Conservation (phyloP, 2,329 filamentous ascomycete species). For the Magnaporthiopsis incrustans region DNA sequence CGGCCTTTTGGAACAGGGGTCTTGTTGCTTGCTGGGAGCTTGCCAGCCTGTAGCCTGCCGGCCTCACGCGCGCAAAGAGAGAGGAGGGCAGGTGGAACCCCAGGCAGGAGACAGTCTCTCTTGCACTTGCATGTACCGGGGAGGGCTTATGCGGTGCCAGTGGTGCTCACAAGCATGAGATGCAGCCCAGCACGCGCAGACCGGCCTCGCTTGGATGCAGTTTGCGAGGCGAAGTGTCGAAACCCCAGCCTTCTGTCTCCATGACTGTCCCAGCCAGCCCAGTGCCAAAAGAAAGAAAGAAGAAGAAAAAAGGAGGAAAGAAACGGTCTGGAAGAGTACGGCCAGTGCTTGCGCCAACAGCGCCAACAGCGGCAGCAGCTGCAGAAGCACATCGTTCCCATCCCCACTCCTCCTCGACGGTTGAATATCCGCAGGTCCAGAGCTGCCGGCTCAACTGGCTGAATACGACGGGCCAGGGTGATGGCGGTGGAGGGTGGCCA, state of each 20-base stretch:
- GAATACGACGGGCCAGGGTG: neutral
- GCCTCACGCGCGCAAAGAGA: too few species aligned
- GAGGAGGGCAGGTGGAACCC: neutral
- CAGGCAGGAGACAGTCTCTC: neutral
- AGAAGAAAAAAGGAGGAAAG: neutral
- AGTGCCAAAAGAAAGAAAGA: neutral
- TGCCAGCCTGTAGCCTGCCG: neutral
- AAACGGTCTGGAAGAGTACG: neutral
- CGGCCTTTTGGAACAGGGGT: neutral
- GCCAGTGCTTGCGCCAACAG: neutral
- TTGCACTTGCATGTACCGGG: neutral
- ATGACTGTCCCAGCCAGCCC: neutral
- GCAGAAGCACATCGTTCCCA: neutral
- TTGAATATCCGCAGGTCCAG: neutral
- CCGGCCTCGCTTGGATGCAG: neutral
- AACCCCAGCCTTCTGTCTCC: neutral
- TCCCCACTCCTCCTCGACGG: slow-evolving; percentile 2
- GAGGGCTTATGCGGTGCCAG: neutral
- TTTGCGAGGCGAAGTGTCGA: neutral
- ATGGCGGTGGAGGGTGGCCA: neutral
- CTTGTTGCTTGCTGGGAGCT: neutral
- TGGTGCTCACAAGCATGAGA: neutral
- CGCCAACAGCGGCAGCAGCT: neutral
- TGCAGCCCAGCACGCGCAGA: neutral
- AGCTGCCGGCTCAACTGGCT: neutral